Evolutionary conservation across 768 basidiomycete genomes (phyloP), one percentile per base, ranked within the genome.

Genomic region (Suillus alpinus): DNA sequence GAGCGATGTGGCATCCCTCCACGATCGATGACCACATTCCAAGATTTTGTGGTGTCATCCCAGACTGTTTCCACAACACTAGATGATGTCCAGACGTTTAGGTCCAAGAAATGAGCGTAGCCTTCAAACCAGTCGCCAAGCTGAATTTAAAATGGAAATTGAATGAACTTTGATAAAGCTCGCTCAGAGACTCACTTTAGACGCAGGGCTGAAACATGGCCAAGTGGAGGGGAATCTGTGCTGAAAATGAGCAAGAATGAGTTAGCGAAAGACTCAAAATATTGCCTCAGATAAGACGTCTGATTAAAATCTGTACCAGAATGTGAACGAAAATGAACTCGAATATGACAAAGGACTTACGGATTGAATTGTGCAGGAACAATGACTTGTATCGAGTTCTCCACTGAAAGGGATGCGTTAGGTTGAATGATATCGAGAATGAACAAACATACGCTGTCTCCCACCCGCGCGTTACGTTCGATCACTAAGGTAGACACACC

Each of bases 111-210:
- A 10, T 80, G 74, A 0, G 81, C 85, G 61, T 89, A 89, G 8
- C 68, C 73, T 67, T 89, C 87, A 1, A 89, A 77, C 83, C 84
- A 89, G 62, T 85, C 83, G 4, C 80, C 86, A 39, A 88, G 71
- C 83, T 86, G 9, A 32, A 8, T 20, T 39, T 57, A 44, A 62
- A 59, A n/a, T 39, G 40, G 0, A 10, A 2, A 29, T 44, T 18
- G 32, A 23, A 43, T 37, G 34, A 18, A 50, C 7, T 16, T 7
- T 12, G 8, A 34, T 14, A 16, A 23, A 6, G 16, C 14, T 57
- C 4, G 13, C 31, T 8, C 9, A 23, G 23, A 12, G 16, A 59
- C 44, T 31, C 58, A 81, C 81, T 74, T 86, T 87, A 16, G 73
- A 70, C 1, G 83, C 81, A 9, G 84, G 78, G 6, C 79, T 75